Evolutionary conservation across 2,329 filamentous ascomycete genomes (phyloP), one percentile per base, ranked within the genome.

Genomic region (Verticillium alfalfae): DNA sequence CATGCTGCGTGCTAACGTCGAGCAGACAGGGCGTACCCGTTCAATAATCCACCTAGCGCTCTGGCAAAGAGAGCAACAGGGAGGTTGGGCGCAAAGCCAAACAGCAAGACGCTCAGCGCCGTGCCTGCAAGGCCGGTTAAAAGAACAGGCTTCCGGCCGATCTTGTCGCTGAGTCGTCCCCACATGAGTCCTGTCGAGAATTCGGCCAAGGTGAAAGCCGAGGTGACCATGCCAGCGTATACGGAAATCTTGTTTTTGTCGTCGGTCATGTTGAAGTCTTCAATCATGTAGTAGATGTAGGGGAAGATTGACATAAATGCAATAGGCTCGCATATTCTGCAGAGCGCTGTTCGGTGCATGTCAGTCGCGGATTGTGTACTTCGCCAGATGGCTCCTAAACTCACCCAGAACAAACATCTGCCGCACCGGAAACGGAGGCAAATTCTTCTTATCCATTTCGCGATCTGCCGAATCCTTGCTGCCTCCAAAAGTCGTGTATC

Each of bases 291-390:
- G 80, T 97, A 98, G 69, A 96, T 93, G 76, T 98, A 99, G 1
- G 95, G 95, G 73, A 99, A 98, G 69, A 98, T 97, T 60, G 93
- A 97, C 92, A 97, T 98, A 82, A 99, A 98, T 6, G 95, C 95
- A 75, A 99, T 98, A 59, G 95, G 95, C 75, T 99, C 95, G 81
- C 93, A 97, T 80, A 99, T 94, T 72, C 95, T 89, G 78, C 93
- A 97, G 71, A 97, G 83, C 56, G 93, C 93, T 96, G 66, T 52
- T n/a, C 2, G 31, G 39, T 26, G 5, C 8, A 3, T 15, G 41
- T 59, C 8, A 59, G 41, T 18, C 38, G 10, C n/a, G 22, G 15
- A 13, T 22, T 6, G 10, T 6, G 7, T 34, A 31, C 12, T 49
- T 13, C 54, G 5, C 10, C 6, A n/a, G 6, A 16, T 15, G n/a